Conservation (phyloP, 1,284 basidiomycete species). For the Cryptococcus sp. region DNA sequence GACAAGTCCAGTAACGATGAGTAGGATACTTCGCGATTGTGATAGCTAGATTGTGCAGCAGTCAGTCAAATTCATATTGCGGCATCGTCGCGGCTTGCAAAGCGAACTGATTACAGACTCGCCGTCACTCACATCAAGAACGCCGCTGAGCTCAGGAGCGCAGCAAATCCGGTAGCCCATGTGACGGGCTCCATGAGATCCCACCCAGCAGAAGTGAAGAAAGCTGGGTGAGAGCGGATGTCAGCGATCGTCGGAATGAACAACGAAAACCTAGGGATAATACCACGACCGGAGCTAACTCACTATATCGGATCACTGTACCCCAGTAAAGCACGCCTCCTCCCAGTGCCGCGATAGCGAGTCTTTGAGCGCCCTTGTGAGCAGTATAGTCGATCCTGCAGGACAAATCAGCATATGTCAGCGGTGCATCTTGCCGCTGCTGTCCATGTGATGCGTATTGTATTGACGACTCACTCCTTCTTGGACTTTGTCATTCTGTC, state of each 20-base stretch:
- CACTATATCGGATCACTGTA: constrained; percentile 62
- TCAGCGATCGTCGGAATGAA: not conserved
- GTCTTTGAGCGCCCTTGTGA: constrained; percentile 60
- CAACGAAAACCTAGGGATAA: not conserved
- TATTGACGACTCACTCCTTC: constrained; percentile 35
- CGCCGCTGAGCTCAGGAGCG: constrained; percentile 30
- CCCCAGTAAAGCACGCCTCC: constrained; percentile 66
- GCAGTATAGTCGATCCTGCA: constrained; percentile 62
- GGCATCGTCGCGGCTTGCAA: not conserved
- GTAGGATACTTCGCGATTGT: constrained; percentile 69
- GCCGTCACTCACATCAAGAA: constrained; percentile 33
- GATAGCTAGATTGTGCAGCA: constrained; percentile 55
- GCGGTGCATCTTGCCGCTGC: not conserved
- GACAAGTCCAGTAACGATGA: constrained; percentile 63
- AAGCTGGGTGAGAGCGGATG: constrained; percentile 21
- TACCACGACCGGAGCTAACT: constrained; percentile 9
- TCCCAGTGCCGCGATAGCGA: constrained; percentile 64
- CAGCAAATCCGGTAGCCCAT: constrained; percentile 40
- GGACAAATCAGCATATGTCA: constrained; percentile 2
- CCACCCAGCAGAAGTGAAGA: constrained; percentile 55
- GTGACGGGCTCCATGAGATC: constrained; percentile 67
- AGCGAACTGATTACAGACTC: not conserved
- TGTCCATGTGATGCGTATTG: not conserved
- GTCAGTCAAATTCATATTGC: not conserved
- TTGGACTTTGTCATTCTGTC: constrained; percentile 57